Evolutionary conservation across 129 eudicot genomes (phyloP).

Genomic region (Erigeron canadensis): DNA sequence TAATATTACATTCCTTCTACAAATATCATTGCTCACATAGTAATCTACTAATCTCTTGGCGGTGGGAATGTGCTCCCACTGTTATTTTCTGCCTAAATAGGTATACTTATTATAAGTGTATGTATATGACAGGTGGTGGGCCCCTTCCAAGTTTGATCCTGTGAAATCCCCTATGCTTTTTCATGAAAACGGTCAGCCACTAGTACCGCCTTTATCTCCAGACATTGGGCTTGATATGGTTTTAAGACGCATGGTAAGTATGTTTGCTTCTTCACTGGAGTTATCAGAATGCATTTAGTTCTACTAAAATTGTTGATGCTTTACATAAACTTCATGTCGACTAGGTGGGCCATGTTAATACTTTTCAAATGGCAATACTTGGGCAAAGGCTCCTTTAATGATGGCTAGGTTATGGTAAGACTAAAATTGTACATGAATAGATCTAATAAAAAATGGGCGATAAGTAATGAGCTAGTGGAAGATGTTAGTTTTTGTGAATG

Average conservation of each 20-base stretch:
- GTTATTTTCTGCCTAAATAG: not conserved
- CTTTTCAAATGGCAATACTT: not conserved
- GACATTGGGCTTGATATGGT: conserved; percentile 86
- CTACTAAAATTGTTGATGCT: not conserved
- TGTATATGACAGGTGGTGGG: conserved; percentile 86
- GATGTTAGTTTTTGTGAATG: conserved; percentile 2
- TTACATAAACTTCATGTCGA: conserved; percentile 5
- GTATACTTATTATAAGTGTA: conserved; percentile 10
- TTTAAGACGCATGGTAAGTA: conserved; percentile 69
- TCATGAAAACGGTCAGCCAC: conserved; percentile 74
- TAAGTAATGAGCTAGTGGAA: conserved; percentile 11
- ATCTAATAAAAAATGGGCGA: conserved; percentile 8
- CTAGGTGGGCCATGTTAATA: conserved; percentile 8
- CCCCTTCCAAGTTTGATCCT: conserved; percentile 96
- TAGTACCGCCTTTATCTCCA: conserved; percentile 75
- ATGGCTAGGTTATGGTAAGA: conserved; percentile 12
- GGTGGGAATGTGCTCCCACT: not conserved
- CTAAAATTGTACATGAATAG: not conserved
- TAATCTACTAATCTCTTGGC: not conserved
- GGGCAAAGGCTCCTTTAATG: conserved; percentile 17
- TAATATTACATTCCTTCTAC: conserved; percentile 27
- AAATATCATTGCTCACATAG: not conserved
- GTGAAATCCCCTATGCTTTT: conserved; percentile 94
- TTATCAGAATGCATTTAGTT: conserved; percentile 9
- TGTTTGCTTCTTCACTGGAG: not conserved